Evolutionary conservation across 495 filamentous ascomycete species (phyloP).

Genomic region (Pseudomonodictys pantanalensis): DNA sequence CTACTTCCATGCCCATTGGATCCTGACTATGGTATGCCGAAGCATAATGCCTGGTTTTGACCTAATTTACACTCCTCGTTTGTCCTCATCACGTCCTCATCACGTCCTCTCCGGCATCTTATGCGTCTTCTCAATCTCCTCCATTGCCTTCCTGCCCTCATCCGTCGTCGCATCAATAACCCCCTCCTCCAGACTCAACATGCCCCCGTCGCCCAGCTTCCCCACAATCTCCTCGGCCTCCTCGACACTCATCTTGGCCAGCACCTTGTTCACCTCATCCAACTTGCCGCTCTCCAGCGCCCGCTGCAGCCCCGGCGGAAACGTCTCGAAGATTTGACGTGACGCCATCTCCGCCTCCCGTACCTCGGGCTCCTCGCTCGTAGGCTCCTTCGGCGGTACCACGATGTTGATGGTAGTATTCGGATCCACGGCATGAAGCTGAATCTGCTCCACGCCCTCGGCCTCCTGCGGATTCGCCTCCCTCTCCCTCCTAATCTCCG

Average conservation of each 20-base stretch:
- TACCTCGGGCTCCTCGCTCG: constrained; percentile 2
- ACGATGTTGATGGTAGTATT: constrained; percentile 88
- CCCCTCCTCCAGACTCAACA: constrained; percentile 86
- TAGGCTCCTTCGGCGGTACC: constrained; percentile 54
- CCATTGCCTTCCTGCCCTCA: constrained; percentile 74
- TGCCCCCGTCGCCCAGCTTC: constrained; percentile 78
- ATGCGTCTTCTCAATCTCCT: constrained; percentile 68
- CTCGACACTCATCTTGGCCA: constrained; percentile 87
- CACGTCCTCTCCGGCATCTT: constrained; percentile 35
- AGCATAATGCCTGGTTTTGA: background rate
- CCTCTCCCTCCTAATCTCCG: constrained; percentile 70
- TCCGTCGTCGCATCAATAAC: constrained; percentile 96
- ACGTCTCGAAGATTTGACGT: constrained; percentile 76
- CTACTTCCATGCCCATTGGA: no score
- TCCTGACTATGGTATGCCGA: no score
- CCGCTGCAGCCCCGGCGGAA: constrained; percentile 73
- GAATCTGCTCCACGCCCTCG: constrained; percentile 89
- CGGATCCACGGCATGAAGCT: constrained; percentile 93
- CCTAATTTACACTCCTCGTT: background rate
- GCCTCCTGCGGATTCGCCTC: constrained; percentile 57
- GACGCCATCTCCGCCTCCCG: constrained; percentile 64
- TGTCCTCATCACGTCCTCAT: constrained; percentile 37
- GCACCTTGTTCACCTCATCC: constrained; percentile 93
- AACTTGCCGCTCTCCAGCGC: constrained; percentile 81
- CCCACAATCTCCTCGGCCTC: constrained; percentile 90